Percentiles rank a stretch among this genome's conserved stretches.
Evolutionary conservation across 2,329 filamentous ascomycete genomes (phyloP).

Genomic region (Juglanconis sp.): DNA sequence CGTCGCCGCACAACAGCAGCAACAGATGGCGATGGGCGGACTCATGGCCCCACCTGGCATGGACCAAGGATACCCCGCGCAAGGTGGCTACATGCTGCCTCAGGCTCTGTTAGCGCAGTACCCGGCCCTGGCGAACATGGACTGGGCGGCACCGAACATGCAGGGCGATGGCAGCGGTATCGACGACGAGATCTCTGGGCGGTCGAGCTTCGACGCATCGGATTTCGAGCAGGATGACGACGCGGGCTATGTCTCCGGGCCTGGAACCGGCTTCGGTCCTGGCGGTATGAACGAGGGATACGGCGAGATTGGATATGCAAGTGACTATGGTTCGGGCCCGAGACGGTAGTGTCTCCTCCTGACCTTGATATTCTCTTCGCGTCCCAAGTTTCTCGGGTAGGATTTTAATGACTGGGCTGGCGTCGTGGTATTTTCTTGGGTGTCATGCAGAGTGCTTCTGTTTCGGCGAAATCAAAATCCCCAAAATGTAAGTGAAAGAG

Average conservation of each 20-base stretch:
- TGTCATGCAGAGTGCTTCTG: too few species aligned
- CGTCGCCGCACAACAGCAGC: constrained; percentile 40
- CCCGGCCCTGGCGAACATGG: constrained; percentile 84
- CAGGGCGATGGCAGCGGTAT: constrained; percentile 67
- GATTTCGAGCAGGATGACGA: constrained; percentile 70
- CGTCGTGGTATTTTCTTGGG: too few species aligned
- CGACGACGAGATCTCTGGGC: constrained; percentile 73
- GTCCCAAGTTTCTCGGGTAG: background rate
- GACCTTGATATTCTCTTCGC: background rate
- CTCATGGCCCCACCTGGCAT: constrained; percentile 56
- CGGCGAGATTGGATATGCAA: constrained; percentile 51
- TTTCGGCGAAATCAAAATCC: too few species aligned
- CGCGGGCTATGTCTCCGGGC: constrained; percentile 62
- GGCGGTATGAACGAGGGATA: constrained; percentile 54
- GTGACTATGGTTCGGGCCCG: constrained; percentile 48
- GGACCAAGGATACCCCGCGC: constrained; percentile 55
- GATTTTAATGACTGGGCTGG: too few species aligned
- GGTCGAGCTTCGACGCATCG: constrained; percentile 78
- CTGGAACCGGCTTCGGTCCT: constrained; percentile 58
- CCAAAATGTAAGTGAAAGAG: too few species aligned
- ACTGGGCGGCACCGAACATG: constrained; percentile 69
- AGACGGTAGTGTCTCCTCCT: background rate
- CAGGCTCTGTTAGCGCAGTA: constrained; percentile 88
- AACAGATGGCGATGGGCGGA: constrained; percentile 54
- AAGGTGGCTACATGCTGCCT: constrained; percentile 68